Conservation (phyloP, 345 rosid genomes). For the Gossypioides kirkii region DNA sequence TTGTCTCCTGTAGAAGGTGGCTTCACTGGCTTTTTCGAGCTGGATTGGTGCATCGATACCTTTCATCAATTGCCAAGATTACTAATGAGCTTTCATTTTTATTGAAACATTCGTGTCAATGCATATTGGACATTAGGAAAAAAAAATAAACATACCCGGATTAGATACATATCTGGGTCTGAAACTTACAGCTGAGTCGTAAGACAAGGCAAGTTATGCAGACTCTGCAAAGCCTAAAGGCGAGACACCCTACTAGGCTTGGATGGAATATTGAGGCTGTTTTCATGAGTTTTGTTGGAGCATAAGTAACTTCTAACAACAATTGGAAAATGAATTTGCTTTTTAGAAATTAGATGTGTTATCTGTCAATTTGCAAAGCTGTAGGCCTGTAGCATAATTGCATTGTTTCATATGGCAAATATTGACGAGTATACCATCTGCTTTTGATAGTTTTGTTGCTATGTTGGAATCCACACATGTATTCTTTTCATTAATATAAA, state of each 20-base stretch:
- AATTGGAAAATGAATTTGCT: background rate
- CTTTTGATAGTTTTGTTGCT: background rate
- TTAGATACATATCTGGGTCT: too few relatives aligned
- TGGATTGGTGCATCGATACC: background rate
- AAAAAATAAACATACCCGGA: too few relatives aligned
- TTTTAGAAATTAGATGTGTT: background rate
- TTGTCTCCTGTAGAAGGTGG: background rate
- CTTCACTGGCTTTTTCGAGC: background rate
- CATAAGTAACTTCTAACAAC: background rate
- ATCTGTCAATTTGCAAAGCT: background rate
- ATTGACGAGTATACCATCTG: background rate
- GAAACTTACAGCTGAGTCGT: background rate
- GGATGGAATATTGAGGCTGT: background rate
- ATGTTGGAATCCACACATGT: background rate
- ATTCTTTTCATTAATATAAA: background rate
- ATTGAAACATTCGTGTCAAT: too few relatives aligned
- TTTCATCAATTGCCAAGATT: background rate
- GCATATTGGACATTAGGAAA: too few relatives aligned
- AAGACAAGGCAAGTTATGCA: background rate
- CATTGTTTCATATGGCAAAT: background rate
- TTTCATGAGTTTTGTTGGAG: background rate
- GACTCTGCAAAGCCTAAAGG: background rate
- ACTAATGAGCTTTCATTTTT: background rate
- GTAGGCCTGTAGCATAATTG: background rate
- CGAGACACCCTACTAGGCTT: background rate